Conservation (phyloP, 345 rosid genomes). For the Moringa oleifera region DNA sequence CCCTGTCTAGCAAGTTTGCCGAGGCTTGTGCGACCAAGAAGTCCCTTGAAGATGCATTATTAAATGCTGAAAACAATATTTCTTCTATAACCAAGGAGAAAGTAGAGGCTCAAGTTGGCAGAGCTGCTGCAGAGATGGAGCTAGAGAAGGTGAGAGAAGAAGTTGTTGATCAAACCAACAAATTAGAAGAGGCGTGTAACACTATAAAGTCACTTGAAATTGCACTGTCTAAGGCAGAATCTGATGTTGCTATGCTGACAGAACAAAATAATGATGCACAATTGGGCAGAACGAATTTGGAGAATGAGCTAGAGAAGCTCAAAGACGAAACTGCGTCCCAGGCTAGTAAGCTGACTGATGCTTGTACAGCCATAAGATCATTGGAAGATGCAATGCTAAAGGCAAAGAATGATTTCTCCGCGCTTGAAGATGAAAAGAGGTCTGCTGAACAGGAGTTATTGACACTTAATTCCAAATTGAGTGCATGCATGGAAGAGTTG, state of each 20-base stretch:
- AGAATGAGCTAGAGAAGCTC: conserved; percentile 51
- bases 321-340: conserved; percentile 51
- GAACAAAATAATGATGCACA: conserved; percentile 38
- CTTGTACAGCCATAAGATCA: conserved; percentile 44
- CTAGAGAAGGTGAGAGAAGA: conserved; percentile 51
- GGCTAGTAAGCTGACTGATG: conserved; percentile 42
- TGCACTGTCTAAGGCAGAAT: conserved; percentile 50
- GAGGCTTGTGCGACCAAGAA: conserved; percentile 45
- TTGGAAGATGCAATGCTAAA: conserved; percentile 54
- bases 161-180: conserved; percentile 38
- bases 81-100: conserved; percentile 50
- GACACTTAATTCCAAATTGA: conserved; percentile 55
- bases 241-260: conserved; percentile 38
- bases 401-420: conserved; percentile 45
- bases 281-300: conserved; percentile 37
- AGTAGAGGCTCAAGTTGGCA: conserved; percentile 58
- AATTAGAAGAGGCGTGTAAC: conserved; percentile 51
- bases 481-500: conserved; percentile 74
- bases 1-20: conserved; percentile 38
- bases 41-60: conserved; percentile 66
- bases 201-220: conserved; percentile 59
- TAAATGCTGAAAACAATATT: conserved; percentile 48
- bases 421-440: conserved; percentile 54
- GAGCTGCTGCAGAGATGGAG: conserved; percentile 46
- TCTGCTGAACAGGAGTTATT: conserved; percentile 55